Percentiles rank a stretch among this genome's conserved stretches.
Evolutionary conservation across 83 land plant species (phyloP).

Genomic region (Larix sibirica): DNA sequence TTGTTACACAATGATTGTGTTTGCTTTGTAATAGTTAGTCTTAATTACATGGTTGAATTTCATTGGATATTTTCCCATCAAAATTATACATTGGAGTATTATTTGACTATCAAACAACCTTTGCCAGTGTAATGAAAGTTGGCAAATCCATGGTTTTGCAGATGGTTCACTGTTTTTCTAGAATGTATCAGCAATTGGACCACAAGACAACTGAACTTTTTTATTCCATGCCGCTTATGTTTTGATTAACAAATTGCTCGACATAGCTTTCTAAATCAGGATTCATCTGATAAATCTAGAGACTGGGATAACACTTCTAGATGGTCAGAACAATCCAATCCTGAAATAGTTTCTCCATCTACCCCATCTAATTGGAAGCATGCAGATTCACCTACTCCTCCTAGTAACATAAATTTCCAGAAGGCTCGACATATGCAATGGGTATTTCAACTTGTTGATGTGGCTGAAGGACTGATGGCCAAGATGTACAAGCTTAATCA

Average conservation of each 20-base stretch:
- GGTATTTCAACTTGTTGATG: slow-evolving; percentile 79
- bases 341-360: slow-evolving; percentile 38
- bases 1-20: too few species aligned
- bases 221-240: too few species aligned
- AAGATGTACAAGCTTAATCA: slow-evolving; percentile 82
- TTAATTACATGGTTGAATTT: too few species aligned
- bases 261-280: slow-evolving; percentile 35
- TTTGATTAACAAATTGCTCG: slow-evolving; percentile 12
- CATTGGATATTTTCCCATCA: too few species aligned
- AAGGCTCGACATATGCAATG: slow-evolving; percentile 85
- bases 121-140: too few species aligned
- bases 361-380: slow-evolving; percentile 30
- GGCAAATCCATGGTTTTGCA: too few species aligned
- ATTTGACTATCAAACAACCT: too few species aligned
- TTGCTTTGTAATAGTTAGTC: too few species aligned
- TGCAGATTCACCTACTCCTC: slow-evolving; percentile 19
- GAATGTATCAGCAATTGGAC: too few species aligned
- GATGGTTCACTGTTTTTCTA: too few species aligned
- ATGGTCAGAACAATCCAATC: slow-evolving; percentile 61
- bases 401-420: slow-evolving; percentile 45
- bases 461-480: slow-evolving; percentile 89
- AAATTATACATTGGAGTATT: too few species aligned
- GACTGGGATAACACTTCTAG: slow-evolving; percentile 57
- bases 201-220: too few species aligned
- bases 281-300: slow-evolving; percentile 35